Base-by-base conservation (phyloP, 2,329 filamentous ascomycete species). In the Colletotrichum coccodes region DNA sequence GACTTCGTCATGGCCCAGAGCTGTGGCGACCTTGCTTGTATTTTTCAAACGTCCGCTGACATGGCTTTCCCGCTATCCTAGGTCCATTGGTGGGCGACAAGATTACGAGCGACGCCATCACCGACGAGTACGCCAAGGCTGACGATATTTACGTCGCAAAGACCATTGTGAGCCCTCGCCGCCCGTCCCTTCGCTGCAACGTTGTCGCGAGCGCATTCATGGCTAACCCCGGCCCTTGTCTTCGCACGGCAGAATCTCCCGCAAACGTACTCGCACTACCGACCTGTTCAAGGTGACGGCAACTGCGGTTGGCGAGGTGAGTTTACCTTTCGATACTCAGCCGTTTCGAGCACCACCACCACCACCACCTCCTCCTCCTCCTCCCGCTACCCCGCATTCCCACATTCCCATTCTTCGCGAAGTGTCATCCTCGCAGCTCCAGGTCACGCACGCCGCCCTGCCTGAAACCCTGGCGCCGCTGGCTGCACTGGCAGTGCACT, bases 301-400 rank as follows among this genome's bases (percentile, higher is more conserved):
- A 97, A 97, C 78, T 98, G 96, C 81, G 96, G 95, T 76, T 98
- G 96, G 95, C 90, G 95, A 91, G 96, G 95, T 98, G 86, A 84
- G 91, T 83, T 73, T 72, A 72, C 60, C 44, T 47, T 60, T 56
- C 36, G 52, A 46, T 23, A 23, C 40, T 40, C 26, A 34, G 34
- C 53, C 44, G 28, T 49, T 26, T 36, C 42, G 34, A 42, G 59
- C 52, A 38, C 58, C 14, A 26, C 53, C 36, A 38, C 36, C 12
- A 34, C 21, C 30, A 23, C 44, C 26, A 44, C n/a, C 16, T 56
- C 30, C 50, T n/a, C 64, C n/a, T 36, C 28, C 44, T 40, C 56
- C 36, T 14, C 50, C 57, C 28, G 16, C 50, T 69, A 70, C 69
- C 69, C 69, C 60, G 66, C 69, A 70, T 70, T 42, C 58, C 53